A percentile compares a stretch with the other conserved stretches of the same genome.
These are phyloP conservation scores for Eucalyptus dawsonii DNA, from an alignment of 345 rosid genomes.

Conservation along the genomic window DNA sequence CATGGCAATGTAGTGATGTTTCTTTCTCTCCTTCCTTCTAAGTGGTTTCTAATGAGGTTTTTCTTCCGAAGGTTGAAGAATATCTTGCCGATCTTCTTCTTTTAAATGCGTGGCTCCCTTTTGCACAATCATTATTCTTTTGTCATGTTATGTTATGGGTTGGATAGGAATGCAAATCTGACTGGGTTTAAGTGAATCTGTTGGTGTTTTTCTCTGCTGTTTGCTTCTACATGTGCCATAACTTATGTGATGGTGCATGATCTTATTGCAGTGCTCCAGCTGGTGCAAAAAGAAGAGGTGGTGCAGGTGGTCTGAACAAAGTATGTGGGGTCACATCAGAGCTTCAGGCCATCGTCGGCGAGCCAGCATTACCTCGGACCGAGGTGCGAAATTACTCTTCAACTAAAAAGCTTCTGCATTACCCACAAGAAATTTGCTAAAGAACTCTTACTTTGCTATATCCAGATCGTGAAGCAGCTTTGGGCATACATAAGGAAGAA, in stretches of 20 bases:
- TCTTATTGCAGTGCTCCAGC: conserved; percentile 47
- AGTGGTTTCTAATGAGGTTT: background rate
- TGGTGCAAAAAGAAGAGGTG: conserved; percentile 82
- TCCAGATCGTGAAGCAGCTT: conserved; percentile 87
- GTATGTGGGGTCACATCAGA: conserved; percentile 90
- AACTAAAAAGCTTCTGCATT: background rate
- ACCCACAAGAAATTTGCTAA: background rate
- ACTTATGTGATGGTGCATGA: background rate
- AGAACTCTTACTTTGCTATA: background rate
- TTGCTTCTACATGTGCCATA: background rate
- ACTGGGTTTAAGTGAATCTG: background rate
- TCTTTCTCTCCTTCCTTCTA: background rate
- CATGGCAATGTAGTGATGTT: background rate
- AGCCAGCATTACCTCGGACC: conserved; percentile 92
- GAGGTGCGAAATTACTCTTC: conserved; percentile 33
- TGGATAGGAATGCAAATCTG: background rate
- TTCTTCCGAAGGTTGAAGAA: background rate
- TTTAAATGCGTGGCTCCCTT: background rate
- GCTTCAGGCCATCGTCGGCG: conserved; percentile 84
- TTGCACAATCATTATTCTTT: background rate
- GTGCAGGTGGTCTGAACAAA: conserved; percentile 93
- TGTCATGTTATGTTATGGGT: background rate
- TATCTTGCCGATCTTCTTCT: background rate
- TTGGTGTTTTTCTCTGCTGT: background rate
- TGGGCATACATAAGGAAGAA: conserved; percentile 97